Conservation (phyloP, 83 land plant genomes). For the Thuja plicata region DNA sequence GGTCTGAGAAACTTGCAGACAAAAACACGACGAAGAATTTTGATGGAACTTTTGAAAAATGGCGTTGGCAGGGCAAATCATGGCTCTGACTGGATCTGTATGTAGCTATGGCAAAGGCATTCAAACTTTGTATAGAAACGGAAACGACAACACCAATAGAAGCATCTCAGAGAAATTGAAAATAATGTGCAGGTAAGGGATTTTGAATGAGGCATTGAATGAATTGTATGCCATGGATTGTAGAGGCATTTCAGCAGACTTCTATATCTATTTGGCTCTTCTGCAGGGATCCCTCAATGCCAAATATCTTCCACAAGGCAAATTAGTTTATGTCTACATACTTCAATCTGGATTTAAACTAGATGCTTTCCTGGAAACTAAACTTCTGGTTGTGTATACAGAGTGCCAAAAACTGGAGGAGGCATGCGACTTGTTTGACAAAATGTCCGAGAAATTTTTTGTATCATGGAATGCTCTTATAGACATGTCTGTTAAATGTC, state of each 20-base stretch:
- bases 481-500: conserved; percentile 59
- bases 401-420: conserved; percentile 36
- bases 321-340: not conserved
- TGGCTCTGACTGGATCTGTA: not conserved
- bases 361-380: conserved; percentile 44
- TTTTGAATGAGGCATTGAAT: not conserved
- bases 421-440: conserved; percentile 37
- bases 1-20: too few relatives aligned
- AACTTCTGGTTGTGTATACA: conserved; percentile 48
- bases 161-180: not conserved
- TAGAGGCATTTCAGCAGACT: not conserved
- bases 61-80: not conserved
- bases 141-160: not conserved
- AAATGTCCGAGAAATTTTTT: conserved; percentile 28
- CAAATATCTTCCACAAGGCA: not conserved
- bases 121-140: not conserved
- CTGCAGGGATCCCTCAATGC: not conserved
- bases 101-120: too few relatives aligned
- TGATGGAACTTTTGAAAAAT: too few relatives aligned
- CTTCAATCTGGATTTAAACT: not conserved
- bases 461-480: conserved; percentile 64
- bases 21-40: too few relatives aligned
- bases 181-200: not conserved
- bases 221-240: not conserved
- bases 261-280: not conserved